Conservation (phyloP, 2,329 filamentous ascomycete genomes). For the Zarea fungicola region DNA sequence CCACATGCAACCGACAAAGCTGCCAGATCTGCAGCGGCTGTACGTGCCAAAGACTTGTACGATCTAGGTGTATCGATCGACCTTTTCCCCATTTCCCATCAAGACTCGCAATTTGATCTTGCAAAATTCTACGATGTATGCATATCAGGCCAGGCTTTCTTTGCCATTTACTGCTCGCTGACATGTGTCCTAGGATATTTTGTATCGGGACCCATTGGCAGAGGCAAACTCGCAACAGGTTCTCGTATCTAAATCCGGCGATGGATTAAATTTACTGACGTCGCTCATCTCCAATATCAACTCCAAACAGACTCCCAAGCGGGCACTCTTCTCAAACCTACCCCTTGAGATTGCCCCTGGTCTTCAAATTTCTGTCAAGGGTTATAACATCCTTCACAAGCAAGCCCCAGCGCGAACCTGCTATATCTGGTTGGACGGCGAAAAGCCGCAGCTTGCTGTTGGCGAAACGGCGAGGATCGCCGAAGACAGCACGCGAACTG, state of each 20-base stretch:
- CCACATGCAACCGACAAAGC: slow-evolving; percentile 71
- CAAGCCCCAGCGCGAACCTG: slow-evolving; percentile 77
- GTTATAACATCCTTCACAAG: slow-evolving; percentile 82
- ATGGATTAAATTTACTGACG: slow-evolving; percentile 73
- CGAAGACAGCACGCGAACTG: slow-evolving; percentile 68
- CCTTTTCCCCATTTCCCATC: slow-evolving; percentile 79
- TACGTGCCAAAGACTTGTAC: slow-evolving; percentile 89
- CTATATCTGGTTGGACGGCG: slow-evolving; percentile 85
- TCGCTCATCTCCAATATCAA: slow-evolving; percentile 83
- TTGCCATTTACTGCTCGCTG: background rate
- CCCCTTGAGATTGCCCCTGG: slow-evolving; percentile 81
- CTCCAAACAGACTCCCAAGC: slow-evolving; percentile 80
- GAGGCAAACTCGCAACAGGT: slow-evolving; percentile 54
- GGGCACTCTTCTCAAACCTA: slow-evolving; percentile 81
- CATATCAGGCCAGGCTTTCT: no score
- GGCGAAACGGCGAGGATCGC: slow-evolving; percentile 70
- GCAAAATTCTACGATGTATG: slow-evolving; percentile 85
- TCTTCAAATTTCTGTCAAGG: slow-evolving; percentile 84
- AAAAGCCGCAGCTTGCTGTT: slow-evolving; percentile 73
- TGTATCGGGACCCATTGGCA: slow-evolving; percentile 72
- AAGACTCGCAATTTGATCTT: slow-evolving; percentile 68
- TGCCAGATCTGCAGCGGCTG: slow-evolving; percentile 69
- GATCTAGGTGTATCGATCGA: slow-evolving; percentile 90
- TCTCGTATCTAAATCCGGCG: slow-evolving; percentile 60
- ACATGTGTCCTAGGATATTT: slow-evolving; percentile 62